Percentiles rank a stretch among this genome's conserved stretches.
Conservation (phyloP, 2,329 filamentous ascomycete genomes). For the Colletotrichum tofieldiae region DNA sequence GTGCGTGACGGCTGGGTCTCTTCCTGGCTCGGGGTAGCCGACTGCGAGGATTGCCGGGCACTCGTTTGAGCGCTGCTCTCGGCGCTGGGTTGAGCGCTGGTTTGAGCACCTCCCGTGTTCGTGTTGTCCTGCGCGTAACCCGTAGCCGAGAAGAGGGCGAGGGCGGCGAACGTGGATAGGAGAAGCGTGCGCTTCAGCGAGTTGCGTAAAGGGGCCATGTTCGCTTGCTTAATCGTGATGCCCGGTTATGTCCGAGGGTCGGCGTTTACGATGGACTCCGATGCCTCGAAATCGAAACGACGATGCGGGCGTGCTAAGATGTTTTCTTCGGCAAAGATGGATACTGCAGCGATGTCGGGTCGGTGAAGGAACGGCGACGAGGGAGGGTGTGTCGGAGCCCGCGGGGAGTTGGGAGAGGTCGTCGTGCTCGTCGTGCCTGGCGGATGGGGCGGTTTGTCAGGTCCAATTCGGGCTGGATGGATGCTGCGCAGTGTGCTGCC, state of each 20-base stretch:
- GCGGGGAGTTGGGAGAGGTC: slow-evolving; percentile 5
- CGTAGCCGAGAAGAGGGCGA: slow-evolving; percentile 51
- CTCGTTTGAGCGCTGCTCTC: neutral
- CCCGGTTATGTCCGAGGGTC: neutral
- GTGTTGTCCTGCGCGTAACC: slow-evolving; percentile 52
- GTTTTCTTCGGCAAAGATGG: neutral
- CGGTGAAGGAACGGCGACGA: slow-evolving; percentile 6
- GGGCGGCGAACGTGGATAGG: slow-evolving; percentile 82
- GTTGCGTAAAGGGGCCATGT: slow-evolving; percentile 36
- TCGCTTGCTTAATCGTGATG: slow-evolving; percentile 7
- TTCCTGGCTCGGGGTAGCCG: slow-evolving; percentile 23
- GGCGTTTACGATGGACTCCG: slow-evolving; percentile 10
- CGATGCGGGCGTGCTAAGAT: neutral
- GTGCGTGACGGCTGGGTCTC: slow-evolving; percentile 41
- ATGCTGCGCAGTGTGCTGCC: slow-evolving; percentile 9
- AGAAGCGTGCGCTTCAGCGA: slow-evolving; percentile 65
- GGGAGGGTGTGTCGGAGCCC: slow-evolving; percentile 13
- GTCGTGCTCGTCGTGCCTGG: slow-evolving; percentile 29
- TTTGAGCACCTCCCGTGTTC: slow-evolving; percentile 22
- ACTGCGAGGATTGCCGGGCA: slow-evolving; percentile 15
- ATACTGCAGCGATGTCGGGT: neutral
- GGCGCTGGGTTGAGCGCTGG: neutral
- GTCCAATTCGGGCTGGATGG: slow-evolving; percentile 5
- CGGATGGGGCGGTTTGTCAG: slow-evolving; percentile 24
- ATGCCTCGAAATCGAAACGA: neutral